phyloP scores from a whole-genome alignment of 2,329 filamentous ascomycete genomes.

The Xylariaceae sp. region DNA sequence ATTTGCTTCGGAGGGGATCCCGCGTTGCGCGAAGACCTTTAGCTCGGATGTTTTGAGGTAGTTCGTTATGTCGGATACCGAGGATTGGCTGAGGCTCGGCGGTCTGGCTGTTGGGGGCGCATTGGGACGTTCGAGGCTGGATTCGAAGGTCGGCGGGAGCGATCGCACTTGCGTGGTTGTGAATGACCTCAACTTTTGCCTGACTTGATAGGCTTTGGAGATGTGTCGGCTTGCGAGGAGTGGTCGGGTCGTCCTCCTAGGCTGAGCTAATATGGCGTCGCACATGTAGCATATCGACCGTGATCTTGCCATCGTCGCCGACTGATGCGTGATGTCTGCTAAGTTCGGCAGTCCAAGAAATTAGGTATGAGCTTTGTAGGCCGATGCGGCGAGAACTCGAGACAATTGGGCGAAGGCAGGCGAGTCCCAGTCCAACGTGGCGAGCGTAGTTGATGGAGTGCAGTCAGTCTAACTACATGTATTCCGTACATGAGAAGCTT shows the following conservation, averaged over 20 bases:
- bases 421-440: no score
- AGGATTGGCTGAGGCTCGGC: conserved; percentile 7
- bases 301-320: not conserved
- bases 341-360: not conserved
- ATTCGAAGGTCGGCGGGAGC: not conserved
- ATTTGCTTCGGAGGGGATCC: conserved; percentile 27
- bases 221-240: not conserved
- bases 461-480: no score
- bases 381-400: not conserved
- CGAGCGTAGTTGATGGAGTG: no score
- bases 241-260: not conserved
- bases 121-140: not conserved
- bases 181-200: no score
- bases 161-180: not conserved
- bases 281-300: not conserved
- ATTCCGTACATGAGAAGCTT: no score
- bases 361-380: not conserved
- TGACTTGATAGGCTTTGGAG: not conserved
- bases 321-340: not conserved
- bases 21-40: conserved; percentile 20
- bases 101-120: not conserved
- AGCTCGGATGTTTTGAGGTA: conserved; percentile 23
- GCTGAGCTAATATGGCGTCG: not conserved
- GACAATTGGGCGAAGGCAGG: not conserved
- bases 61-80: conserved; percentile 26